These are phyloP conservation scores for Suhomyces tanzawaensis DNA, from an alignment of 805 yeast species.

Conservation along the genomic window DNA sequence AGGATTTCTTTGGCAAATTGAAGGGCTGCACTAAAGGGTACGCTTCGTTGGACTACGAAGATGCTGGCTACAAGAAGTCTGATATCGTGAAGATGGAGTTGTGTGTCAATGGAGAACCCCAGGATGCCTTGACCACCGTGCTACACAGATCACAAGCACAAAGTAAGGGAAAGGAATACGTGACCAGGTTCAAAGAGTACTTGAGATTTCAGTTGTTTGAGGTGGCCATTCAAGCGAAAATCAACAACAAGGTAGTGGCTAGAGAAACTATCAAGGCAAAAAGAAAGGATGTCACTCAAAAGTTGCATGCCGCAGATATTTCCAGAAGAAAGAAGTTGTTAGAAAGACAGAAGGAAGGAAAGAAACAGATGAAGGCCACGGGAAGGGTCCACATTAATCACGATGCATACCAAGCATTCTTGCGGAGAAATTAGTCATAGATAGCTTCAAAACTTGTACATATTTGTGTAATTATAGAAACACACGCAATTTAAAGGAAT, in stretches of 20 bases:
- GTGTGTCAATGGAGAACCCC: conserved; percentile 81
- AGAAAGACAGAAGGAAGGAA: conserved; percentile 90
- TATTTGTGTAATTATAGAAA: too few species aligned
- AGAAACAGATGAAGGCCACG: conserved; percentile 72
- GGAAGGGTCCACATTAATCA: conserved; percentile 78
- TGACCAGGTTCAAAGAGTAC: conserved; percentile 74
- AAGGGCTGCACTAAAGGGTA: conserved; percentile 89
- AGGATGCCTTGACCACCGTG: conserved; percentile 90
- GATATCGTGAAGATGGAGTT: conserved; percentile 86
- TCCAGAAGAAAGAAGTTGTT: conserved; percentile 85
- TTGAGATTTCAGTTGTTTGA: conserved; percentile 83
- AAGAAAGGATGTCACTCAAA: conserved; percentile 92
- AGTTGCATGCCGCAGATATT: conserved; percentile 89
- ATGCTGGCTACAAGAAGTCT: conserved; percentile 77
- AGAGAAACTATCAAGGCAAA: conserved; percentile 92
- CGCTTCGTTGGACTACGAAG: conserved; percentile 93
- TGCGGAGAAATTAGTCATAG: conserved; percentile 31
- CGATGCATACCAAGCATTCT: conserved; percentile 87
- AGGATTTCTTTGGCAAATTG: conserved; percentile 91
- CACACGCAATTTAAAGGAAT: too few species aligned
- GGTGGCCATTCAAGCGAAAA: conserved; percentile 87
- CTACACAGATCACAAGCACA: conserved; percentile 81
- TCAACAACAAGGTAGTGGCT: conserved; percentile 76
- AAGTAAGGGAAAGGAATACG: conserved; percentile 75
- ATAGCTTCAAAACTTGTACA: too few species aligned